Conservation (phyloP, 345 rosid species). For the Abelmoschus esculentus region DNA sequence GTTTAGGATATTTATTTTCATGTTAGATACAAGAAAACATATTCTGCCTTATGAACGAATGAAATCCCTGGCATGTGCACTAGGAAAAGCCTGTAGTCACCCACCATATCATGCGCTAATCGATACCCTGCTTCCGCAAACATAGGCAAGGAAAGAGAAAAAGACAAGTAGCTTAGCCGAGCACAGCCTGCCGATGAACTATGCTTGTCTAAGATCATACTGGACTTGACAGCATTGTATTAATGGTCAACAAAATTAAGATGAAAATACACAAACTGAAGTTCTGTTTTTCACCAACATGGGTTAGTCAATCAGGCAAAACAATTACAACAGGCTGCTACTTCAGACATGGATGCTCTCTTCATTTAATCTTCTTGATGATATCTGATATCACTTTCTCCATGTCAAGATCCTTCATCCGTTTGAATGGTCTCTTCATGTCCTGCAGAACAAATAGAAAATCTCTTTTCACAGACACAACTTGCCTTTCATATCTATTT, state of each 20-base stretch:
- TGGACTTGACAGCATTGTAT: too few relatives aligned
- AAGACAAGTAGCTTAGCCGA: background rate
- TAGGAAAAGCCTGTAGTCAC: too few relatives aligned
- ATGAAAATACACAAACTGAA: background rate
- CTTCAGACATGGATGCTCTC: background rate
- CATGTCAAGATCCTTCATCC: slow-evolving; percentile 81
- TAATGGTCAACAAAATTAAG: background rate
- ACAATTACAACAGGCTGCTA: background rate
- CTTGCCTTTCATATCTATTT: too few relatives aligned
- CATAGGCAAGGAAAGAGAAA: background rate
- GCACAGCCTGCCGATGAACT: background rate
- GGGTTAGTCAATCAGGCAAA: background rate
- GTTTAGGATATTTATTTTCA: too few relatives aligned
- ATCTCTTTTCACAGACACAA: too few relatives aligned
- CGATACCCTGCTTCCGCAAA: too few relatives aligned
- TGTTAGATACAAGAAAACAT: too few relatives aligned
- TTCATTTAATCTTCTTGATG: slow-evolving; percentile 40
- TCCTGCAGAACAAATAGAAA: slow-evolving; percentile 33
- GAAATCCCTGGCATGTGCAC: too few relatives aligned
- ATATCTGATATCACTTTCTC: slow-evolving; percentile 47
- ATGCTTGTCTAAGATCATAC: background rate
- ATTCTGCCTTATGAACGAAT: too few relatives aligned
- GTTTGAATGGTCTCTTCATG: slow-evolving; percentile 75
- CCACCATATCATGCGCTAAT: too few relatives aligned
- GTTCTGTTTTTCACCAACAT: background rate